Conservation (phyloP, 805 yeast genomes). For the Monosporozyma solicola region DNA sequence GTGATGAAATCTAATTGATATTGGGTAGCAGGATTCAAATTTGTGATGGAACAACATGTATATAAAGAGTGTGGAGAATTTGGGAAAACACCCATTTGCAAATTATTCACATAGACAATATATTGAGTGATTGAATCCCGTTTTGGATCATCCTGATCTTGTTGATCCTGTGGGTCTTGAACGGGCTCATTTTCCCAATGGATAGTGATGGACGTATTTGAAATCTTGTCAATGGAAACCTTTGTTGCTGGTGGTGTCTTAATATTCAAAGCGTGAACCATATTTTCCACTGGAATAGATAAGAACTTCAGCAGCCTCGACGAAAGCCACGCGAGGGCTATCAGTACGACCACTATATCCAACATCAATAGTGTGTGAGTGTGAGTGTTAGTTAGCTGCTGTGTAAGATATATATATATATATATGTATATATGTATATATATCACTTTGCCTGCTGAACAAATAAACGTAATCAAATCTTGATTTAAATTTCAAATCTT, state of each 20-base stretch:
- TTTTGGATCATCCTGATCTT: neutral
- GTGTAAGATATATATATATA: too few relatives aligned
- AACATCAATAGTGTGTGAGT: neutral
- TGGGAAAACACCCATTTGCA: slow-evolving; percentile 25
- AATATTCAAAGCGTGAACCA: slow-evolving; percentile 22
- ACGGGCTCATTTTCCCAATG: slow-evolving; percentile 30
- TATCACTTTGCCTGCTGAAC: too few relatives aligned
- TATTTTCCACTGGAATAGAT: slow-evolving; percentile 23
- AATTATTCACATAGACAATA: slow-evolving; percentile 24
- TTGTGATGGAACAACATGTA: slow-evolving; percentile 27
- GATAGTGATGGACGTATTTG: slow-evolving; percentile 21
- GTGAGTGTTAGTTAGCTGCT: too few relatives aligned
- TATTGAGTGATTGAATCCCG: slow-evolving; percentile 21
- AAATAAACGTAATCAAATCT: neutral
- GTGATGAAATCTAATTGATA: slow-evolving; percentile 29
- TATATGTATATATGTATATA: too few relatives aligned
- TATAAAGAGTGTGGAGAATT: slow-evolving; percentile 23
- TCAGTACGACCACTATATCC: slow-evolving; percentile 2
- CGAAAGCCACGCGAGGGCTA: slow-evolving; percentile 21
- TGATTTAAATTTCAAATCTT: neutral
- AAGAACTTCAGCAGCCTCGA: slow-evolving; percentile 23
- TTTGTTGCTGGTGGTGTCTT: slow-evolving; percentile 28
- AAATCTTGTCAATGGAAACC: slow-evolving; percentile 28
- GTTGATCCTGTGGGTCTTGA: neutral
- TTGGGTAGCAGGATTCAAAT: slow-evolving; percentile 17